Conservation (phyloP, 2,329 filamentous ascomycete species). For the Fusarium buxicola region DNA sequence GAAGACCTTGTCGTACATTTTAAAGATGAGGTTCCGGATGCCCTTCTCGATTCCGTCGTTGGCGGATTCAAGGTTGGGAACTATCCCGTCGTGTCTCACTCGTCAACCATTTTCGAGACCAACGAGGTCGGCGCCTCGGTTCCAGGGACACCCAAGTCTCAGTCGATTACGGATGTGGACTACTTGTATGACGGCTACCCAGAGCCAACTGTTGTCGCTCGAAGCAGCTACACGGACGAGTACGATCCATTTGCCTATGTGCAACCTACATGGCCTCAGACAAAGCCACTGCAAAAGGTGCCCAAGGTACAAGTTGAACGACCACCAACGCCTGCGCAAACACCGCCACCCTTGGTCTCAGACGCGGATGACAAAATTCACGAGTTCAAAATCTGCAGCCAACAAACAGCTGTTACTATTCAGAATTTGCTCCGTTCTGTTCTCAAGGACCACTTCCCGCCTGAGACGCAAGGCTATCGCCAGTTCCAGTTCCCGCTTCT, state of each 20-base stretch:
- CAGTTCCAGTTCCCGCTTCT: conserved; percentile 62
- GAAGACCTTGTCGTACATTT: conserved; percentile 70
- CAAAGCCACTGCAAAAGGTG: conserved; percentile 35
- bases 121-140: conserved; percentile 35
- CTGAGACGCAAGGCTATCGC: conserved; percentile 58
- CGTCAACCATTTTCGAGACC: conserved; percentile 36
- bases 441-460: conserved; percentile 63
- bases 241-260: conserved; percentile 61
- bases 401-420: conserved; percentile 62
- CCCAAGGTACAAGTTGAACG: conserved; percentile 46
- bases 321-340: conserved; percentile 58
- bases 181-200: conserved; percentile 25
- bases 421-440: conserved; percentile 69
- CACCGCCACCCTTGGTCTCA: conserved; percentile 53
- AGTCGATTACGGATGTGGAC: conserved; percentile 16
- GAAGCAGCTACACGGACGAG: conserved; percentile 47
- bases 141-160: conserved; percentile 45
- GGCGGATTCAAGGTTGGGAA: conserved; percentile 54
- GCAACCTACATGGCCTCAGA: conserved; percentile 42
- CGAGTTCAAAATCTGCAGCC: conserved; percentile 55
- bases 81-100: conserved; percentile 44
- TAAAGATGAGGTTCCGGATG: conserved; percentile 56
- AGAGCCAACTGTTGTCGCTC: conserved; percentile 29
- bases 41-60: conserved; percentile 60
- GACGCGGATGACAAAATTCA: conserved; percentile 56